These are phyloP conservation scores for Ogataea pilisensis DNA, from an alignment of 805 yeast genomes.

Conservation along the genomic window DNA sequence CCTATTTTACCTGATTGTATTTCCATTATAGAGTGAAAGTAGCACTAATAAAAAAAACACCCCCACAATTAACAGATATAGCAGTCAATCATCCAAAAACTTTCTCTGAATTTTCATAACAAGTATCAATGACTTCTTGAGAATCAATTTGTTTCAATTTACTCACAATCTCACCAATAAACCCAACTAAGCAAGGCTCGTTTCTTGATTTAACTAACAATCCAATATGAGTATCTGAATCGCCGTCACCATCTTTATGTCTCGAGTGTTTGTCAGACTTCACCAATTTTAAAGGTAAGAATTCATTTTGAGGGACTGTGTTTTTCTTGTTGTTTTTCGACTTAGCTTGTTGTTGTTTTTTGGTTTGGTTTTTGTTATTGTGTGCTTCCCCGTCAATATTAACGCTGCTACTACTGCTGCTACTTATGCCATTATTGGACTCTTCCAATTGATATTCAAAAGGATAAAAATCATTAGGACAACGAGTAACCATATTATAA, in stretches of 20 bases:
- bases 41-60: too few species aligned
- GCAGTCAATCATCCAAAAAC: conserved; percentile 36
- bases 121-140: conserved; percentile 41
- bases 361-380: background rate
- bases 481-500: conserved; percentile 47
- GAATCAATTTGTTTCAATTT: conserved; percentile 42
- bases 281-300: conserved; percentile 52
- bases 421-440: too few species aligned
- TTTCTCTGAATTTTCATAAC: conserved; percentile 47
- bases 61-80: too few species aligned
- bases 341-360: background rate
- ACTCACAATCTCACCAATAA: conserved; percentile 69
- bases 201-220: conserved; percentile 72
- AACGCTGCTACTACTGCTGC: too few species aligned
- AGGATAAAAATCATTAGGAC: conserved; percentile 59
- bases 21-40: too few species aligned
- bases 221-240: background rate
- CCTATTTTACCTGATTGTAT: too few species aligned
- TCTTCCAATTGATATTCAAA: background rate
- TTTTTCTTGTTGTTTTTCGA: background rate
- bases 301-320: conserved; percentile 31
- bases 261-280: conserved; percentile 44
- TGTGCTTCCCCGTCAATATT: background rate
- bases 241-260: background rate
- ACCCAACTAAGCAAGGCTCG: conserved; percentile 86